These are phyloP conservation scores for Rhynchosporium agropyri DNA, from an alignment of 2,329 filamentous ascomycete species.

Conservation along the genomic window DNA sequence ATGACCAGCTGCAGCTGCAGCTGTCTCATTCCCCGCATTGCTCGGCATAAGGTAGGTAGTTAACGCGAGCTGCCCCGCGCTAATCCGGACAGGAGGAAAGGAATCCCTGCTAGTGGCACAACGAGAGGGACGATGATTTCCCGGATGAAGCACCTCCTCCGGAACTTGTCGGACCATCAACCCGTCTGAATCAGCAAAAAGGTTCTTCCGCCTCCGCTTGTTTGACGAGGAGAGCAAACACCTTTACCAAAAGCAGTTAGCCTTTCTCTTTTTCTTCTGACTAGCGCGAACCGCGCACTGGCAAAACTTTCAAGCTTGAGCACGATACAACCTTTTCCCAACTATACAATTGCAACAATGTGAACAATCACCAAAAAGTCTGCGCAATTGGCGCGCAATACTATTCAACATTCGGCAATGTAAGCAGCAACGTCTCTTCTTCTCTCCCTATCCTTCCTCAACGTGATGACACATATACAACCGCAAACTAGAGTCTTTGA, in stretches of 20 bases:
- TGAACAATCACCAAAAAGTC: constrained; percentile 29
- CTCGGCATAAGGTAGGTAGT: constrained; percentile 25
- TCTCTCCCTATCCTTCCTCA: constrained; percentile 41
- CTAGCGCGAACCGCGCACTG: constrained; percentile 21
- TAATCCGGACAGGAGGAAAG: constrained; percentile 23
- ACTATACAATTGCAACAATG: constrained; percentile 27
- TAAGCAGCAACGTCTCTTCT: constrained; percentile 33
- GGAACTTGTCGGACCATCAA: constrained; percentile 25
- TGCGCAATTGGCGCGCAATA: constrained; percentile 25
- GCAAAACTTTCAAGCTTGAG: constrained; percentile 45
- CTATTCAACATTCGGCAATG: constrained; percentile 7
- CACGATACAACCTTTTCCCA: constrained; percentile 26
- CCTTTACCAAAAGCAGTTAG: not conserved
- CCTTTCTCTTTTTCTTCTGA: not conserved
- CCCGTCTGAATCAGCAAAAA: constrained; percentile 8
- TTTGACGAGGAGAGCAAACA: not conserved
- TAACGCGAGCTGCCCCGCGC: constrained; percentile 29
- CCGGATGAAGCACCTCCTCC: constrained; percentile 23
- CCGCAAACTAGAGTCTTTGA: constrained; percentile 99
- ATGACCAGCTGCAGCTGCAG: not conserved
- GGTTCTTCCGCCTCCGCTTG: constrained; percentile 20
- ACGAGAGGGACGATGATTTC: constrained; percentile 30
- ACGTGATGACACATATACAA: constrained; percentile 80
- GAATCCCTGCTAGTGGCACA: not conserved
- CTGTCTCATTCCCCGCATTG: constrained; percentile 27